Base-by-base conservation (phyloP, 2,329 filamentous ascomycete species). In the Xylariaceae sp. region DNA sequence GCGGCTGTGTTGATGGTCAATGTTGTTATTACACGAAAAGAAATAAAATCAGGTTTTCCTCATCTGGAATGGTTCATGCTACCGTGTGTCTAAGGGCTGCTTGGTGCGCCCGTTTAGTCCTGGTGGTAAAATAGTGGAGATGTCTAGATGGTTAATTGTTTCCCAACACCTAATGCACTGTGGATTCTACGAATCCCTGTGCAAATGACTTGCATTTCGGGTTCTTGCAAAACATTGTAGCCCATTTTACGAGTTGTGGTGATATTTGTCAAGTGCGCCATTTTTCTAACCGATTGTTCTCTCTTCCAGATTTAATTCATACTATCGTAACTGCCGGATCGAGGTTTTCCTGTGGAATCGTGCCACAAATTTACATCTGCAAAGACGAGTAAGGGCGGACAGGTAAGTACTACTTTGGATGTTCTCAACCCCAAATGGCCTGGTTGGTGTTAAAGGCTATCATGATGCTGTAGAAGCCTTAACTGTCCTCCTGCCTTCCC, bases 21-120 rank as follows among this genome's bases (percentile, higher is more conserved):
- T 67, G 67, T 67, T 70, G 67, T 63, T 71, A 67, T 68, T 71
- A 71, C 64, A 67, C 65, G 68, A 70, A 71, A 72, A 73, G 63
- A 69, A 70, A 69, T 71, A 73, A 71, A 72, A 71, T 69, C 67
- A 70, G 69, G 67, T 71, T 71, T 71, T 68, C 53, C 48, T 64
- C 69, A 67, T 70, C 68, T 71, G 69, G 68, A 69, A 68, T 66
- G 68, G 65, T 65, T 61, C 61, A 62, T 63, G 65, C 59, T 64
- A 58, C 61, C 56, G 41, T 55, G 52, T 61, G 56, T 57, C 56
- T 52, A 58, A 46, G 63, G 50, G 51, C 40, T 61, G 53, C 57
- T 60, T 36, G 29, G 52, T 46, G 44, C 11, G 45, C 54, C 54
- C 45, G 43, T 39, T 59, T 36, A 16, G 58, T 57, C 64, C 61